These are phyloP conservation scores for Sicyos baderoa DNA, from an alignment of 306 rosid genomes.

Conservation along the genomic window DNA sequence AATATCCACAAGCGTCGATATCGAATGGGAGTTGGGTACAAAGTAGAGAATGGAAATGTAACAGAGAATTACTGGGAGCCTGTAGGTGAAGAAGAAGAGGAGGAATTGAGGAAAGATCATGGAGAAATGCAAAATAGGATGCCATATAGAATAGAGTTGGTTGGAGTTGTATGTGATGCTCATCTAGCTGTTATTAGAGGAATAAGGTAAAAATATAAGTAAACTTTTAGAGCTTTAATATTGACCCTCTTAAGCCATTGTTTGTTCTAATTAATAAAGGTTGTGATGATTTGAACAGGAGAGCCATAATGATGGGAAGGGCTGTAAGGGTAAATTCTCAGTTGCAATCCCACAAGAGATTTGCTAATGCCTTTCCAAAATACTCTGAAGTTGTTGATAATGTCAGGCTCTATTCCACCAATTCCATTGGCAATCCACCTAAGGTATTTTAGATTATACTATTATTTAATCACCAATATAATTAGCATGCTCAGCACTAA, in stretches of 20 bases:
- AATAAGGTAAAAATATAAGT: conserved; percentile 41
- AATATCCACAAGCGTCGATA: conserved; percentile 62
- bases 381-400: conserved; percentile 77
- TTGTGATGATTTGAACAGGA: conserved; percentile 36
- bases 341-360: conserved; percentile 80
- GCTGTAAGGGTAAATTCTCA: conserved; percentile 91
- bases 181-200: conserved; percentile 88
- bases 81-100: conserved; percentile 36
- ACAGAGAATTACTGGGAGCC: conserved; percentile 80
- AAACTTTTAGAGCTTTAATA: not conserved
- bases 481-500: too few relatives aligned
- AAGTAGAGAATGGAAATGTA: conserved; percentile 53
- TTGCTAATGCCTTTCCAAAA: conserved; percentile 60
- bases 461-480: too few relatives aligned
- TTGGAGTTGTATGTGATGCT: conserved; percentile 93
- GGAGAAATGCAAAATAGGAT: conserved; percentile 23
- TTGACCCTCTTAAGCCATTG: not conserved
- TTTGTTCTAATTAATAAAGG: not conserved
- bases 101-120: conserved; percentile 7
- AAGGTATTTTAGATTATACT: conserved; percentile 35
- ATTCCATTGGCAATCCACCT: conserved; percentile 44
- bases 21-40: conserved; percentile 81
- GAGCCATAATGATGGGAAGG: conserved; percentile 67
- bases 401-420: conserved; percentile 62
- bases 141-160: conserved; percentile 83